Percentiles rank a stretch among this genome's conserved stretches.
These are phyloP conservation scores for Colletotrichum echinochloae DNA, from an alignment of 2,329 filamentous ascomycete species.

Conservation along the genomic window DNA sequence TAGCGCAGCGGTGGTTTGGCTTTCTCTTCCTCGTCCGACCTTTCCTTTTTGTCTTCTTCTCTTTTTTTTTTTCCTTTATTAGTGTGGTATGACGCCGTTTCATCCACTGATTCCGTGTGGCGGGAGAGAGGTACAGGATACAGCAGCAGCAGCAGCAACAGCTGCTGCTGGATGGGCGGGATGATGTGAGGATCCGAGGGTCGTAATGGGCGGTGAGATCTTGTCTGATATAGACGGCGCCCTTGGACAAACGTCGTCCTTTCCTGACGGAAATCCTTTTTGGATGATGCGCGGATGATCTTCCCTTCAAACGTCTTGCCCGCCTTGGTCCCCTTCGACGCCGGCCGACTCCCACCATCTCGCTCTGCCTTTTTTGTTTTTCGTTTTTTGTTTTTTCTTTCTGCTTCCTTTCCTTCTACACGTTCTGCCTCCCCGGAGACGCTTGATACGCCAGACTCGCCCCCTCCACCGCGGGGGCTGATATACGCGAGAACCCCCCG, in stretches of 20 bases:
- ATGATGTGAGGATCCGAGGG: slow-evolving; percentile 1
- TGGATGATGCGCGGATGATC: slow-evolving; percentile 31
- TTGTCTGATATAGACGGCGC: slow-evolving; percentile 33
- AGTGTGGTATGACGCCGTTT: slow-evolving; percentile 20
- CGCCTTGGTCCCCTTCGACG: background rate
- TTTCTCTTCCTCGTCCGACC: background rate
- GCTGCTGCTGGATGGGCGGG: background rate
- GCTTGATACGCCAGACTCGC: background rate
- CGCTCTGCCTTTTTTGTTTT: background rate
- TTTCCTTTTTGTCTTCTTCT: slow-evolving; percentile 30
- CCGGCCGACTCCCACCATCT: background rate
- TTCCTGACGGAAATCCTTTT: background rate
- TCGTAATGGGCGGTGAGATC: background rate
- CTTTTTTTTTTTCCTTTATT: too few species aligned
- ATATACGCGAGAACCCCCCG: background rate
- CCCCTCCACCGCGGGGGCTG: too few species aligned
- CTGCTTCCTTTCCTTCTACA: too few species aligned
- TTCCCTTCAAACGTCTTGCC: background rate
- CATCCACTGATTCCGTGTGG: slow-evolving; percentile 19
- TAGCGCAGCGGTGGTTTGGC: background rate
- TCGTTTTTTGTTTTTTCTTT: too few species aligned
- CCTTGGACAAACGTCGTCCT: slow-evolving; percentile 5
- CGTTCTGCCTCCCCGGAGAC: background rate
- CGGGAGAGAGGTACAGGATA: slow-evolving; percentile 3
- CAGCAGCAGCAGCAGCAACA: background rate